Percentiles rank a stretch among this genome's conserved stretches.
Conservation (phyloP, 441 rosid species). For the Croton laevigatus region DNA sequence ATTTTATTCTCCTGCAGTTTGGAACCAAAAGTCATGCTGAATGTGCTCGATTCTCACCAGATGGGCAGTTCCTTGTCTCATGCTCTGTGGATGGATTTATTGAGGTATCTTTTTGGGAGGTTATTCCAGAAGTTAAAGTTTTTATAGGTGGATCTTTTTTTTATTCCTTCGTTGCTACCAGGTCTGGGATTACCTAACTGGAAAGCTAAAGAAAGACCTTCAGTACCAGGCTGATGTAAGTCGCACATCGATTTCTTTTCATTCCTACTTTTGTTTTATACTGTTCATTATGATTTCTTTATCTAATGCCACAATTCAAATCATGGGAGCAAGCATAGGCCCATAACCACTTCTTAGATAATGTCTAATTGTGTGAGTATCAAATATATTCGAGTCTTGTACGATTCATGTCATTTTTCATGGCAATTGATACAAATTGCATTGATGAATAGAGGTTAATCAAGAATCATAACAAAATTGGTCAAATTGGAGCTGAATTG, state of each 20-base stretch:
- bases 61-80: constrained; percentile 98
- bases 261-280: constrained; percentile 2
- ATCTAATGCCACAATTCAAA: neutral
- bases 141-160: constrained; percentile 16
- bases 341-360: neutral
- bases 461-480: no score
- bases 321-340: neutral
- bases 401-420: no score
- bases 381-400: no score
- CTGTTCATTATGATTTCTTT: neutral
- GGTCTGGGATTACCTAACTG: constrained; percentile 99
- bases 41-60: constrained; percentile 65
- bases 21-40: constrained; percentile 86
- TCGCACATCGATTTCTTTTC: constrained; percentile 9
- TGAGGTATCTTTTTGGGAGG: constrained; percentile 47
- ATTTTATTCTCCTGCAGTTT: constrained; percentile 29
- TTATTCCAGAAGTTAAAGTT: constrained; percentile 6
- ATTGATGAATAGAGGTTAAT: no score
- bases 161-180: constrained; percentile 29
- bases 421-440: no score
- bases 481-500: no score
- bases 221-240: constrained; percentile 98
- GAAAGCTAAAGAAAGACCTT: constrained; percentile 98
- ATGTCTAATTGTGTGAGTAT: no score
- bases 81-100: constrained; percentile 98